Evolutionary conservation across 768 basidiomycete species (phyloP), one percentile per base, ranked within the genome.

Genomic region (Fibroporia radiculosa): DNA sequence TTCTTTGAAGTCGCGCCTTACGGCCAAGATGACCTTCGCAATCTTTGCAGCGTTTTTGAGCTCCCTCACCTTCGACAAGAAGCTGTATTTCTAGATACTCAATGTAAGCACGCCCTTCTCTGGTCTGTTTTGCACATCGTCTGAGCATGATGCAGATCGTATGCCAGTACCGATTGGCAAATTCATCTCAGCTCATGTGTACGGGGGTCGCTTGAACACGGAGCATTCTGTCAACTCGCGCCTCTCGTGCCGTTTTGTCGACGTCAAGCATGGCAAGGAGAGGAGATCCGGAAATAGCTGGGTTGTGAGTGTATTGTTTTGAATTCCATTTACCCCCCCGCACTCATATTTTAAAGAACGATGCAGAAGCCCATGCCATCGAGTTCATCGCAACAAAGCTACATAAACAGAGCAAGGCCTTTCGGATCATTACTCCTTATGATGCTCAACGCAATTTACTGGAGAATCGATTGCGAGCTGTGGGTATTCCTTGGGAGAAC

Each of bases 251-350:
- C 51, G 51, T 6, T 67, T 72, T 45, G 51, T 75, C n/a, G 66
- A 75, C 49, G 47, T 74, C n/a, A 61, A 66, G 36, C 58, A 68
- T 25, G 49, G 40, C 16, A 59, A 43, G 8, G 71, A 72, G 14
- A 42, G 40, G 18, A 67, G 68, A 44, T 6, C 25, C 10, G 62
- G 62, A 1, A 55, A 51, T 16, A 74, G 73, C 44, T 71, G 63
- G 62, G 19, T 40, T 16, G 68, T 70, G 51, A 41, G 57, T n/a
- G n/a, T 4, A 6, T 7, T 11, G 26, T 13, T 34, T 2, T 22
- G 20, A 4, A 27, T 11, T 12, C 13, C n/a, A 39, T 34, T 32
- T 24, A 34, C 26, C 6, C n/a, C n/a, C n/a, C n/a, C n/a, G n/a
- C n/a, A n/a, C n/a, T n/a, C n/a, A n/a, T n/a, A 16, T 25, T 4